Percentiles rank a stretch among this genome's conserved stretches.
These are phyloP conservation scores for Leptographium galeiforme DNA, from an alignment of 2,329 filamentous ascomycete genomes.

Conservation along the genomic window DNA sequence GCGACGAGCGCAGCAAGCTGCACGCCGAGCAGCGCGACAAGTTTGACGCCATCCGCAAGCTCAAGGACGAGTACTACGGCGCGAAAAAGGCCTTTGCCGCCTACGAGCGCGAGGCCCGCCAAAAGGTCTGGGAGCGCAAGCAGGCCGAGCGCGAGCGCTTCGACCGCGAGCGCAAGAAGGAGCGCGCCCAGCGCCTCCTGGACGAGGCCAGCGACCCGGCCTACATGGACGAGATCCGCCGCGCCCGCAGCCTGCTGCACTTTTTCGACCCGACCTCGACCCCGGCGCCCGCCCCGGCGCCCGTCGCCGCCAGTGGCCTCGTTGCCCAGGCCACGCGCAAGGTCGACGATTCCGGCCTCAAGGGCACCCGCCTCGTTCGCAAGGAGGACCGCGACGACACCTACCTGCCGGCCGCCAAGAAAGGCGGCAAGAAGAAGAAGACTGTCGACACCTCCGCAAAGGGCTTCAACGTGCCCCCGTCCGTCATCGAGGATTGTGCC, in stretches of 20 bases:
- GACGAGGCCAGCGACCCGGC: conserved; percentile 75
- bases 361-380: conserved; percentile 69
- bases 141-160: conserved; percentile 67
- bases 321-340: conserved; percentile 68
- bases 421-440: conserved; percentile 68
- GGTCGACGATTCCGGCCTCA: conserved; percentile 70
- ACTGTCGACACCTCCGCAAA: conserved; percentile 31
- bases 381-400: conserved; percentile 84
- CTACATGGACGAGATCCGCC: conserved; percentile 84
- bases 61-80: conserved; percentile 82
- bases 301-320: conserved; percentile 63
- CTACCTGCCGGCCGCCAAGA: conserved; percentile 69
- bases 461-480: conserved; percentile 72
- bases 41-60: conserved; percentile 64
- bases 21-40: conserved; percentile 80
- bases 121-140: conserved; percentile 62
- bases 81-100: conserved; percentile 70
- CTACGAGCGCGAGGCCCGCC: conserved; percentile 72
- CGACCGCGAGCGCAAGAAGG: conserved; percentile 60
- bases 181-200: conserved; percentile 62
- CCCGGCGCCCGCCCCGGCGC: conserved; percentile 17
- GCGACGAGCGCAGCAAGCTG: conserved; percentile 74
- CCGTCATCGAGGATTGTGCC: conserved; percentile 80
- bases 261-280: conserved; percentile 73
- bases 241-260: conserved; percentile 72